Evolutionary conservation across 2,329 filamentous ascomycete genomes (phyloP).

Genomic region (Paecilomyces sp.): DNA sequence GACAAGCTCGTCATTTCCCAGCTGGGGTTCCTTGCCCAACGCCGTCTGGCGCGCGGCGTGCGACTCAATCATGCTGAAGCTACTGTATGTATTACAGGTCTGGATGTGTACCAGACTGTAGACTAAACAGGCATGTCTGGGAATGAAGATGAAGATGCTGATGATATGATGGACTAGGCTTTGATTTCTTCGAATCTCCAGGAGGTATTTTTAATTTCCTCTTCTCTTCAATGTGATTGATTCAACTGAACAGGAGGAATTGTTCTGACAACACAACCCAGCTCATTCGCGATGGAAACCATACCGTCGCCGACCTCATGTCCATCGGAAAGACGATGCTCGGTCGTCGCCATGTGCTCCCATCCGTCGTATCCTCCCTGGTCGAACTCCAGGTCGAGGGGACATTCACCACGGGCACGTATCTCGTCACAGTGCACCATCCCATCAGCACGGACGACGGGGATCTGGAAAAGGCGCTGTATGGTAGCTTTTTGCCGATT

Average conservation of each 20-base stretch:
- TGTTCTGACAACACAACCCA: constrained; percentile 20
- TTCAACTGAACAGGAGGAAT: neutral
- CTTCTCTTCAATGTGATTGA: neutral
- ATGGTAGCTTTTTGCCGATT: constrained; percentile 82
- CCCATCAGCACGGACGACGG: constrained; percentile 82
- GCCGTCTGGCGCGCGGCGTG: constrained; percentile 77
- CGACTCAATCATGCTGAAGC: constrained; percentile 88
- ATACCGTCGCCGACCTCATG: constrained; percentile 92
- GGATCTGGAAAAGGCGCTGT: constrained; percentile 76
- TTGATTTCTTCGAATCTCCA: constrained; percentile 79
- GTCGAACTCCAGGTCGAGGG: constrained; percentile 88
- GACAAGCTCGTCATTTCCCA: constrained; percentile 95
- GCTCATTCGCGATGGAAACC: constrained; percentile 92
- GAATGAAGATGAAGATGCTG: constrained; percentile 3
- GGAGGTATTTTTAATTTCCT: constrained; percentile 48
- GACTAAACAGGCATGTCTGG: neutral
- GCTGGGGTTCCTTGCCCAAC: constrained; percentile 78
- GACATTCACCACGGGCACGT: constrained; percentile 84
- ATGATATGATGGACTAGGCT: constrained; percentile 17
- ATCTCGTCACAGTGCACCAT: constrained; percentile 89
- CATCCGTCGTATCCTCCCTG: constrained; percentile 71
- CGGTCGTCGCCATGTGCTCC: constrained; percentile 82
- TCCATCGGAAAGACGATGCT: constrained; percentile 84
- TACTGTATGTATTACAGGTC: constrained; percentile 45
- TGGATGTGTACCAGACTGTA: neutral